phyloP scores from a whole-genome alignment of 148 eudicot genomes.

The Polygonum aviculare region DNA sequence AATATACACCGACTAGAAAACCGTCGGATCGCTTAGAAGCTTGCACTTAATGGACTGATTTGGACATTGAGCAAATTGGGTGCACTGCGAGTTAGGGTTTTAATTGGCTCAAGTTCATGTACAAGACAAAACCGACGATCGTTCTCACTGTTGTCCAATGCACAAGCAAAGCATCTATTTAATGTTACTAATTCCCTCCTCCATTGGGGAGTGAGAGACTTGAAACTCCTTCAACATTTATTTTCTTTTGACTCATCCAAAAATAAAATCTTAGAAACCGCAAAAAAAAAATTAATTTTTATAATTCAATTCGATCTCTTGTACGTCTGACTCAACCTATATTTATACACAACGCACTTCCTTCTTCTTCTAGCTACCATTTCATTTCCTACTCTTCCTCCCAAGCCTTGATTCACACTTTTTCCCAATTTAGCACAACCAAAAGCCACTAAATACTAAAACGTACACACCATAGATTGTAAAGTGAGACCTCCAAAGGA shows the following conservation, averaged over 20 bases:
- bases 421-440: neutral
- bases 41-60: neutral
- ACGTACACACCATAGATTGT: neutral
- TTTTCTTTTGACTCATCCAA: neutral
- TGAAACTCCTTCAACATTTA: neutral
- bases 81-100: neutral
- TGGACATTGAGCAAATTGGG: neutral
- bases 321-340: neutral
- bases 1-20: neutral
- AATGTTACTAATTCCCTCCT: slow-evolving; percentile 6
- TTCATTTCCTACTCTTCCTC: neutral
- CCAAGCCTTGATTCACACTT: neutral
- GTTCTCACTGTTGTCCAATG: neutral
- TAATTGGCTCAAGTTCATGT: neutral
- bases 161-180: slow-evolving; percentile 7
- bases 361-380: neutral
- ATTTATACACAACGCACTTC: neutral
- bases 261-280: neutral
- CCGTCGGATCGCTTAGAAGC: neutral
- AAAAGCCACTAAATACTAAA: neutral
- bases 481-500: neutral
- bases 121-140: neutral
- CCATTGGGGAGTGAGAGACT: neutral
- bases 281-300: neutral
- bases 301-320: neutral